These are phyloP conservation scores for Kluyveromyces marxianus DNA, from an alignment of 1,139 yeast species.

Conservation along the genomic window DNA sequence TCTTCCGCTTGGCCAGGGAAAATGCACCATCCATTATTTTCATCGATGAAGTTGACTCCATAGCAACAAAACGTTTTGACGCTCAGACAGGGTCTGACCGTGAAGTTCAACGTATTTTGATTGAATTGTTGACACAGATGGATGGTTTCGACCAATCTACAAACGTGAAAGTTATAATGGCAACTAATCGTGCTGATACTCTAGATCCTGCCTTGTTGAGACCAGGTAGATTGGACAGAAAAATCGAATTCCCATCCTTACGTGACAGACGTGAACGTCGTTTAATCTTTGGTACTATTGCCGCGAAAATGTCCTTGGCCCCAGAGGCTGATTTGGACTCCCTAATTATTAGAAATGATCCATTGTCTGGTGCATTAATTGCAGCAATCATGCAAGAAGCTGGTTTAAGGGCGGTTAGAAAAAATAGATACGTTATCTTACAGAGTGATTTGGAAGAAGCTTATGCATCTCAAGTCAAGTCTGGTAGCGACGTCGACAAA, in stretches of 20 bases:
- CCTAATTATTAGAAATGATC: conserved; percentile 89
- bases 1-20: conserved; percentile 92
- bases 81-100: conserved; percentile 99
- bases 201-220: conserved; percentile 94
- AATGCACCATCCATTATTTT: conserved; percentile 94
- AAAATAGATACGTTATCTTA: conserved; percentile 91
- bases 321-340: conserved; percentile 97
- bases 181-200: conserved; percentile 96
- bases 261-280: conserved; percentile 97
- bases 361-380: conserved; percentile 93
- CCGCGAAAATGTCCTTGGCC: conserved; percentile 95
- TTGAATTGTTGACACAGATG: conserved; percentile 96
- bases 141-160: conserved; percentile 97
- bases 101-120: conserved; percentile 95
- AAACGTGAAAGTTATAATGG: conserved; percentile 97
- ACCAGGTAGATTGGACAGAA: conserved; percentile 98
- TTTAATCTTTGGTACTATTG: conserved; percentile 89
- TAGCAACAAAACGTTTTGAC: conserved; percentile 97
- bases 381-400: conserved; percentile 99
- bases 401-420: conserved; percentile 95
- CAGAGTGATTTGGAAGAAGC: conserved; percentile 97
- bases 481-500: conserved; percentile 92
- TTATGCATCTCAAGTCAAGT: conserved; percentile 90
- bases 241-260: conserved; percentile 91
- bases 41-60: conserved; percentile 98